A percentile compares a stretch with the other conserved stretches of the same genome.
phyloP scores from a whole-genome alignment of 1,284 basidiomycete genomes.

The Xerocomus minutiporus region DNA sequence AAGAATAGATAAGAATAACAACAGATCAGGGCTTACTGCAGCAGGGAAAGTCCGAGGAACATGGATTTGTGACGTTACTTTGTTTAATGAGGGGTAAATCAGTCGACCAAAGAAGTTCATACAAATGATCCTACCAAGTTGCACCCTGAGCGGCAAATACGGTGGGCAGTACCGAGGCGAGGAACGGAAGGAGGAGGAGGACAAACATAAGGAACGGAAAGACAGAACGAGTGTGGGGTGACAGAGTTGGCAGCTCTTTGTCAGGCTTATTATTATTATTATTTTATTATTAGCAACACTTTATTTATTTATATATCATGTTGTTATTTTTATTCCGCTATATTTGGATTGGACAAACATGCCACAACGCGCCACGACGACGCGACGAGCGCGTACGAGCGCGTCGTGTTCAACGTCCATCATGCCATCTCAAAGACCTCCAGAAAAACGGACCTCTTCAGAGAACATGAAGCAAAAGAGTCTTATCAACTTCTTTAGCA shows the following conservation, averaged over 20 bases:
- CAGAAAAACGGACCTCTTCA: slow-evolving; percentile 21
- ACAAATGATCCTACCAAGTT: slow-evolving; percentile 23
- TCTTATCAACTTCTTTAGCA: slow-evolving; percentile 64
- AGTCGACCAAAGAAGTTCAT: not conserved
- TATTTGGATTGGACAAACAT: slow-evolving; percentile 17
- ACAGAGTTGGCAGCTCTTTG: not conserved
- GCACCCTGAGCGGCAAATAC: slow-evolving; percentile 22
- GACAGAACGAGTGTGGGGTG: slow-evolving; percentile 17
- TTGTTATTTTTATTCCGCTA: not conserved
- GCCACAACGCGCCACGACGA: slow-evolving; percentile 15
- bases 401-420: slow-evolving; percentile 9
- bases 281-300: not conserved
- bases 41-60: slow-evolving; percentile 59
- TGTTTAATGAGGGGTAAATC: not conserved
- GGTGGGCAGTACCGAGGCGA: slow-evolving; percentile 15
- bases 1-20: not conserved
- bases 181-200: slow-evolving; percentile 20
- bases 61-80: slow-evolving; percentile 53
- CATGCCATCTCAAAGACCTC: slow-evolving; percentile 24
- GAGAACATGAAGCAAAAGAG: slow-evolving; percentile 69
- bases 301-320: not conserved
- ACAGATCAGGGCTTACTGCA: slow-evolving; percentile 49
- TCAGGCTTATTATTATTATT: not conserved
- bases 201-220: slow-evolving; percentile 19
- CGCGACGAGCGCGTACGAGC: slow-evolving; percentile 7